These are phyloP conservation scores for Suillus clintonianus DNA, from an alignment of 768 basidiomycete species.

Conservation along the genomic window DNA sequence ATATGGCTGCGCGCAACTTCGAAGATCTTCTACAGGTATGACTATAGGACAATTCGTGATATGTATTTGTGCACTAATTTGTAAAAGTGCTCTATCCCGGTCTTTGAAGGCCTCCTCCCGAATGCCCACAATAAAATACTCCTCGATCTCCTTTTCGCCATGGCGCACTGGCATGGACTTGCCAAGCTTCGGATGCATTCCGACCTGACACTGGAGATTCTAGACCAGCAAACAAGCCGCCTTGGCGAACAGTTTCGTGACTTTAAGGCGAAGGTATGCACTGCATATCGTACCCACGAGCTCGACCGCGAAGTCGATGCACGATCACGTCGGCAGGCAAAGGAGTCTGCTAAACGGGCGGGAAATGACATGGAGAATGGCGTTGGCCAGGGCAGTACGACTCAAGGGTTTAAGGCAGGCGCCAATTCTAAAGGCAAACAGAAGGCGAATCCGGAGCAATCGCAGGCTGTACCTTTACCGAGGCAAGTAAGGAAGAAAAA, in stretches of 20 bases:
- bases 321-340: no score
- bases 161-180: constrained; percentile 36
- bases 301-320: no score
- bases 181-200: constrained; percentile 39
- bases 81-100: constrained; percentile 21
- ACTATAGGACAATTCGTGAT: no score
- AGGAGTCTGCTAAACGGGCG: no score
- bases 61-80: no score
- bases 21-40: not conserved
- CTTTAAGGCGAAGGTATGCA: no score
- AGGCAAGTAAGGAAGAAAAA: constrained; percentile 35
- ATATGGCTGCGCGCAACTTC: not conserved
- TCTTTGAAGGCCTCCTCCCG: constrained; percentile 38
- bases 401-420: not conserved
- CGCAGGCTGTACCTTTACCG: constrained; percentile 27
- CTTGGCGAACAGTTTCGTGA: no score
- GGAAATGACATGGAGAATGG: no score
- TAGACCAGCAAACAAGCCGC: no score
- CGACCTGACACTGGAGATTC: constrained; percentile 3
- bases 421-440: not conserved
- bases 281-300: no score
- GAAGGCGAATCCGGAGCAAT: not conserved
- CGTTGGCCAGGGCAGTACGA: no score
- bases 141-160: constrained; percentile 26
- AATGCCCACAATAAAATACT: constrained; percentile 22